A percentile compares a stretch with the other conserved stretches of the same genome.
Conservation (phyloP, 2,329 filamentous ascomycete genomes). For the Trichoderma lentiforme region DNA sequence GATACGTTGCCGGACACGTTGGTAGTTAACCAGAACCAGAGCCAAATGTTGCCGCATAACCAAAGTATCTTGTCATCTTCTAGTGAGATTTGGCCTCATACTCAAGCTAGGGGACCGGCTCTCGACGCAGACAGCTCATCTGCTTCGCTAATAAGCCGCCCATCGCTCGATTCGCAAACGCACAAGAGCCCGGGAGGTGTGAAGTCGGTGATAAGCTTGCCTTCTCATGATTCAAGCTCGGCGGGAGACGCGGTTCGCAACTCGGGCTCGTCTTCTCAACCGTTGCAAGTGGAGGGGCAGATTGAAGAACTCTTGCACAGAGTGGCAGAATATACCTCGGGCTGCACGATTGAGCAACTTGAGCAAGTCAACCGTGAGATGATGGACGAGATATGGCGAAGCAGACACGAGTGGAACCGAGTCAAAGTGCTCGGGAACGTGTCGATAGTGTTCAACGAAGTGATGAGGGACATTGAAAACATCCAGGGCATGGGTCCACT, state of each 20-base stretch:
- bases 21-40: conserved; percentile 40
- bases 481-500: conserved; percentile 44
- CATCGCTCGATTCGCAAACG: conserved; percentile 36
- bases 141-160: conserved; percentile 34
- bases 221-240: conserved; percentile 31
- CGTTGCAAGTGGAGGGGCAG: conserved; percentile 45
- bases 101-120: conserved; percentile 53
- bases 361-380: conserved; percentile 88
- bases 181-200: conserved; percentile 4
- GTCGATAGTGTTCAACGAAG: conserved; percentile 69
- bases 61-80: conserved; percentile 33
- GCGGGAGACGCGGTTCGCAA: conserved; percentile 35
- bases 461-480: conserved; percentile 64
- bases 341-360: conserved; percentile 86
- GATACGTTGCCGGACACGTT: conserved; percentile 55
- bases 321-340: conserved; percentile 65
- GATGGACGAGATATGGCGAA: conserved; percentile 86
- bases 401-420: conserved; percentile 78
- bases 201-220: conserved; percentile 28
- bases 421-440: conserved; percentile 65
- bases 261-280: conserved; percentile 41
- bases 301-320: conserved; percentile 58
- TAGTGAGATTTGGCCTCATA: conserved; percentile 55
- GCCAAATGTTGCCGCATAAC: conserved; percentile 14
- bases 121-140: conserved; percentile 32